A percentile compares a stretch with the other conserved stretches of the same genome.
phyloP scores from a whole-genome alignment of 2,329 filamentous ascomycete species.

The Plectosphaerella sp. region DNA sequence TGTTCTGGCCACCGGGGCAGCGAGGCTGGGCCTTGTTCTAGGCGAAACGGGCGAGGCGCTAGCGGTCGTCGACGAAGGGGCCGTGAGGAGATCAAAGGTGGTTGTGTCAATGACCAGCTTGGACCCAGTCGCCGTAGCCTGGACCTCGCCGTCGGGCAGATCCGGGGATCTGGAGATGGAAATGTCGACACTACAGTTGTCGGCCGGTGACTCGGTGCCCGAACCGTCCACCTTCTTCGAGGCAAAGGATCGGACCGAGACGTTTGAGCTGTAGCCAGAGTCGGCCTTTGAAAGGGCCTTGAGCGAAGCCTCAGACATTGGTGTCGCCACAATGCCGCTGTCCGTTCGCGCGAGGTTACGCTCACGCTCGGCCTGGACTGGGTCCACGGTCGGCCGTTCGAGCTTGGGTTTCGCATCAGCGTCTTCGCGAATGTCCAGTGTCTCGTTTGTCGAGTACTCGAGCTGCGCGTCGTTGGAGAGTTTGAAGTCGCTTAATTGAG shows the following conservation, averaged over 20 bases:
- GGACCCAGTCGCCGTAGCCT: constrained; percentile 11
- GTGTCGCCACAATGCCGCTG: constrained; percentile 45
- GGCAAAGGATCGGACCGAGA: constrained; percentile 51
- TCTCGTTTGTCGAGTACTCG: constrained; percentile 29
- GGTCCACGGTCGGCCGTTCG: constrained; percentile 12
- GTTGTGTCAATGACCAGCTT: constrained; percentile 16
- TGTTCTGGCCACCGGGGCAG: neutral
- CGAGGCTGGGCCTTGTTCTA: neutral
- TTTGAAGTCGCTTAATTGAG: no score
- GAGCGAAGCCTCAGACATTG: constrained; percentile 34
- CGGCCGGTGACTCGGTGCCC: neutral
- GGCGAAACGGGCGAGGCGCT: neutral
- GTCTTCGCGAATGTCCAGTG: constrained; percentile 37
- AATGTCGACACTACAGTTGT: constrained; percentile 6
- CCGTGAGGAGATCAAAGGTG: constrained; percentile 18
- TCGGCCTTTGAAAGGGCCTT: constrained; percentile 52
- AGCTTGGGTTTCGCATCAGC: constrained; percentile 35
- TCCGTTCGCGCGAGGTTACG: constrained; percentile 32
- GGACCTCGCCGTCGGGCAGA: neutral
- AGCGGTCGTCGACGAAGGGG: neutral
- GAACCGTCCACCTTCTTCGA: constrained; percentile 19
- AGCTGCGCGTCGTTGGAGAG: constrained; percentile 1
- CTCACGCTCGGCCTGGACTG: constrained; percentile 13
- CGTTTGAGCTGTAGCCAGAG: constrained; percentile 58
- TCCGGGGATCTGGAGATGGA: neutral